Evolutionary conservation across 2,329 filamentous ascomycete genomes (phyloP).

Genomic region (Fusarium goolgardi): DNA sequence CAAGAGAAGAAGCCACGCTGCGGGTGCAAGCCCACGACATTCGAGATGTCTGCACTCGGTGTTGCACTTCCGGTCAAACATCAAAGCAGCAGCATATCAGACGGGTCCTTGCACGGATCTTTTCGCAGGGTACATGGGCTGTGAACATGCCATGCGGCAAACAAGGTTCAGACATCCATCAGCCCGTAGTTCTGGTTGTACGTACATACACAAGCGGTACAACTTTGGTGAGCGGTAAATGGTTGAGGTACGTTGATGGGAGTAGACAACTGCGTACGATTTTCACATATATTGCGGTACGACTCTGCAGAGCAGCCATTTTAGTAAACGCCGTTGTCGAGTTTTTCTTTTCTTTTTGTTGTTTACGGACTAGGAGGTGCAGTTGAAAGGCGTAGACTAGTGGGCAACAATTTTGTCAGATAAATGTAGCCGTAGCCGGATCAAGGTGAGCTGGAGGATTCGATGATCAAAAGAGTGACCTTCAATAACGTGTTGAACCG

Average conservation of each 20-base stretch:
- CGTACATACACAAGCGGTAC: constrained; percentile 13
- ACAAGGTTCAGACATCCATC: constrained; percentile 41
- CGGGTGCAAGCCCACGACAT: constrained; percentile 16
- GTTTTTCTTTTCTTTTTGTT: background rate
- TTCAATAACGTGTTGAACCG: constrained; percentile 2
- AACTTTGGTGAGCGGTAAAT: constrained; percentile 6
- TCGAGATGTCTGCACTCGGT: constrained; percentile 31
- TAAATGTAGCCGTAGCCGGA: constrained; percentile 8
- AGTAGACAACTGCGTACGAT: background rate
- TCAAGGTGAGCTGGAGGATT: constrained; percentile 5
- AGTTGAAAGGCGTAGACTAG: background rate
- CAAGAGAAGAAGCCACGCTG: background rate
- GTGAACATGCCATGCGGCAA: constrained; percentile 36
- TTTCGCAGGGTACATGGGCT: constrained; percentile 25
- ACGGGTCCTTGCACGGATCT: constrained; percentile 36
- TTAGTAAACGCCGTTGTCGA: background rate
- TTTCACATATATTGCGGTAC: background rate
- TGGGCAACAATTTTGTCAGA: background rate
- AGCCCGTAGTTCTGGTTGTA: constrained; percentile 37
- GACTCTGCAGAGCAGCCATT: background rate
- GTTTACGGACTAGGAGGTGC: background rate
- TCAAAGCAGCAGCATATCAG: constrained; percentile 4
- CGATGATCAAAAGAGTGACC: background rate
- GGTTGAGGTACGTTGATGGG: background rate
- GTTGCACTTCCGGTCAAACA: constrained; percentile 33